Evolutionary conservation across 192 early-diverging fungal genomes (phyloP), one percentile per base, ranked within the genome.

Genomic region (Piromyces finnis): DNA sequence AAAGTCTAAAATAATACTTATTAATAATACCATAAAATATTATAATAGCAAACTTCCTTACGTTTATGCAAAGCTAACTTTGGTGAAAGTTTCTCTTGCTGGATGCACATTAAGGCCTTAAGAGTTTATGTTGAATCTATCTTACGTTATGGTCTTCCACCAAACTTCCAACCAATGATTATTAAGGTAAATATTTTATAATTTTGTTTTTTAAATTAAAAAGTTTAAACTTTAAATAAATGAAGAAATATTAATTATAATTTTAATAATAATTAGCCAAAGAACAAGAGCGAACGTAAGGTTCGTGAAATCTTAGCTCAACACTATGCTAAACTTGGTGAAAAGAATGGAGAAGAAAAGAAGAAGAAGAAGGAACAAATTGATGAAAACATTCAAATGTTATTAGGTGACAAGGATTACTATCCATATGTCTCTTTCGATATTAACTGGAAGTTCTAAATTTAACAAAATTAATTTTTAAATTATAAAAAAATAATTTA

Each of bases 71-170:
- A 92, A 87, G 94, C 95, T 30, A 96, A 96, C 85, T 98, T 99
- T 85, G 92, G 96, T 30, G 98, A 98, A 84, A 91, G 94, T 0
- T 95, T 96, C 82, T 84, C 92, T 12, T 93, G 93, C 41, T 98
- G 95, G 94, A 88, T 97, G 41, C 98, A 99, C 82, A 84, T 98
- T 81, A 99, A 98, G 87, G 93, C 93, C 2, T 85, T 99, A 37
- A 90, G 97, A 12, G 91, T 97, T 27, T 98, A 95, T 89, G 96
- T 99, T 28, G 98, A 99, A 84, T 96, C 94, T 26, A 90, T 99
- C 11, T 85, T 99, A 81, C 96, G 98, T 78, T 98, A 99, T 84
- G 98, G 98, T 28, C 88, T 98, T 22, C 96, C 98, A 18, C 96
- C 97, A 35, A 94, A 99, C 84, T 99, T 98, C 82, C 90, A 91